Evolutionary conservation across 2,329 filamentous ascomycete genomes (phyloP), one percentile per base, ranked within the genome.

Genomic region (Cercospora berteroae): DNA sequence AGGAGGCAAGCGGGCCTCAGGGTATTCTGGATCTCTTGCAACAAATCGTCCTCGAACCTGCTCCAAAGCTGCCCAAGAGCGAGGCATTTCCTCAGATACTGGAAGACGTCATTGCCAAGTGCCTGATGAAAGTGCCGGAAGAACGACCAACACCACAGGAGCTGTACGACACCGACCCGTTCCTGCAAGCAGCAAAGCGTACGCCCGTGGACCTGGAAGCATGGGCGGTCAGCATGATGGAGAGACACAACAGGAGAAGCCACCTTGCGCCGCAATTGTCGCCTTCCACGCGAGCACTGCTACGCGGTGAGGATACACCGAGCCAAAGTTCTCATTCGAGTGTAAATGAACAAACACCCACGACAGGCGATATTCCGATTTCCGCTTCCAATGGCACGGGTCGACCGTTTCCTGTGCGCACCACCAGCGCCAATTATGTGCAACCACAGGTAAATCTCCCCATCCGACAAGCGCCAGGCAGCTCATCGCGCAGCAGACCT

Each of bases 31-130:
- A 99, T 80, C 86, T 99, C 67, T 83, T 99, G 58, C 95, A 99
- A 80, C 94, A 97, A 78, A 99, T 99, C 78, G 95, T 99, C 25
- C 91, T 98, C 77, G 95, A 99, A 80, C 93, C 94, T 4, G 93
- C 95, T 4, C 95, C 95, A 1, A 94, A 88, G 78, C 86, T 99
- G 61, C 95, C 95, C 50, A 96, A 97, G 87, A 97, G 94, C 77
- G 95, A 98, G 77, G 95, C 95, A 2, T 99, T 99, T 84, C 95
- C 95, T 0, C 87, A 89, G 29, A 98, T 98, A 71, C 82, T 99
- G 57, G 94, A 98, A 74, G 93, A 98, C 72, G 97, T 98, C 88
- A 94, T 98, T 67, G 93, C 95, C 72, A 97, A 96, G 79, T 99
- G 95, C 81, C 83, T 99, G 72, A 89, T 90, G 79, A 99, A 99